Base-by-base conservation (phyloP, 2,329 filamentous ascomycete species). In the Pseudogymnoascus sp. region DNA sequence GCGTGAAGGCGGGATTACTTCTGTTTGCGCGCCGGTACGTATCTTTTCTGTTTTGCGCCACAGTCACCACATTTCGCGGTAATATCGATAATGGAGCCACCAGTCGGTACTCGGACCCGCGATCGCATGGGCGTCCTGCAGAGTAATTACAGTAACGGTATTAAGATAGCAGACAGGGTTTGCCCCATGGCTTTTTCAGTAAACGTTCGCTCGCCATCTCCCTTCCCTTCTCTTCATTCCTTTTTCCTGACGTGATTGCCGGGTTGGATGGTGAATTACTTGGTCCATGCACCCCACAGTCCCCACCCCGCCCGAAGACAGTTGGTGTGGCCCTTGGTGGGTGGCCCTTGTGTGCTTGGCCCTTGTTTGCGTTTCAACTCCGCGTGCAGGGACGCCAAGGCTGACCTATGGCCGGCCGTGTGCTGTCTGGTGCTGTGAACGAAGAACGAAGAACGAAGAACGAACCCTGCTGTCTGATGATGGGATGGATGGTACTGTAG, bases 221-320 rank as follows among this genome's bases (percentile, higher is more conserved):
- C 4, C 43, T n/a, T 14, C 43, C 2, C 30, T 33, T 33, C 9
- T 2, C 9, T 11, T 33, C 30, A 33, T 54, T 54, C 25, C 25
- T 54, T 54, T 54, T 54, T 36, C 8, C 43, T 54, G 43, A 54
- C 43, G 43, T 54, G 43, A 30, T 54, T 54, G 9, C 43, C 43
- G n/a, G 43, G 43, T 16, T 11, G n/a, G 43, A 54, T 54, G 43
- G n/a, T 54, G 43, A 33, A 54, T 11, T 12, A 54, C 25, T 33
- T 54, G 43, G 43, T 33, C 43, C 43, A 54, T 54, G 43, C 43
- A 54, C 43, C 43, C 43, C 43, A 33, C 43, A 54, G 43, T 54
- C 43, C 43, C 43, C 18, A 18, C 30, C 43, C 22, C 43, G n/a
- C 25, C 43, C 43, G 43, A 28, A 22, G 16, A 5, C 22, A 25